Base-by-base conservation (phyloP, 768 basidiomycete genomes). In the Kwoniella pini region DNA sequence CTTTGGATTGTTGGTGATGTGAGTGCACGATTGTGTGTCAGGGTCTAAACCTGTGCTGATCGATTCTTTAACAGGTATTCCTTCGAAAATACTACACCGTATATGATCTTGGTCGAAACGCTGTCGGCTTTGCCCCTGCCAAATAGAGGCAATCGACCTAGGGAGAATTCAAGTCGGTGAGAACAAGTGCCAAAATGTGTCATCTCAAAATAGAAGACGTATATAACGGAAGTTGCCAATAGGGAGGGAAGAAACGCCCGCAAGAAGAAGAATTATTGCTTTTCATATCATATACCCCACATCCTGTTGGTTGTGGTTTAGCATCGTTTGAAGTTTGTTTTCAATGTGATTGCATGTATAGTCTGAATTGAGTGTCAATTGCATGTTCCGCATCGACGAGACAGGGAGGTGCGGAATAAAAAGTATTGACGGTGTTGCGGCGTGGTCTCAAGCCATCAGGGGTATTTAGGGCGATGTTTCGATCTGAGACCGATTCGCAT, bases 1-100 rank as follows among this genome's bases (percentile, higher is more conserved):
- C 82, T 95, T 45, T 94, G 91, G 91, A 91, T 95, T 69, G 81
- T 96, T 69, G 92, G 93, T 88, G 74, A 80, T 46, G 82, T 69
- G 33, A 69, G 68, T 63, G 77, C 12, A 27, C 7, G 2, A 10
- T 40, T 9, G 12, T 21, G 21, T 46, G 9, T 24, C 24, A 15
- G 22, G 36, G 6, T 17, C 10, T 5, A 17, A 46, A 58, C 42
- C 52, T 38, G 13, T 38, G 45, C 61, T 46, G 19, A 59, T 46
- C 12, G 44, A 33, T 21, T 7, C 44, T n/a, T n/a, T n/a, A n/a
- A 36, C 31, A 67, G 65, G 63, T 73, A 28, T 96, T 95, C 86
- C 86, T 96, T 54, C 88, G 94, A 79, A 89, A 87, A 74, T 79
- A 74, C 70, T 78, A 77, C 74, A 79, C 77, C 57, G 74, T 79